Base-by-base conservation (phyloP, 805 yeast genomes). In the Teunomyces barrocoloradensis region DNA sequence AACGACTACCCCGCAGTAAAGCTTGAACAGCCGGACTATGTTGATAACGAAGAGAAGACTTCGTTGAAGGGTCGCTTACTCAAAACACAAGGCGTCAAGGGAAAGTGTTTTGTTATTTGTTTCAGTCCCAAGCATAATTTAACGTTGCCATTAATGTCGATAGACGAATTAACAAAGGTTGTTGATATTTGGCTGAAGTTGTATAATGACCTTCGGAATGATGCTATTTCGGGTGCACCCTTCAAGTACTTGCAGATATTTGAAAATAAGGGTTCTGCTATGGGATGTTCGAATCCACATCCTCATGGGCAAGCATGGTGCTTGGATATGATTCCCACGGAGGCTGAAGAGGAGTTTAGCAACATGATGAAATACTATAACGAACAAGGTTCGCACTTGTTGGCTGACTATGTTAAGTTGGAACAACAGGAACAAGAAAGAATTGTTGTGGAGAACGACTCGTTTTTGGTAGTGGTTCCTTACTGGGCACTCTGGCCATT, bases 281-380 rank as follows among this genome's bases (percentile, higher is more conserved):
- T 85, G 91, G 91, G 91, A 34, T 85, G 91, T 59, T 84, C 89
- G 3, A 85, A 85, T 59, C 85, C 89, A 2, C 92, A 85, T 64
- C 90, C 91, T 6, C 92, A 85, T 59, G 89, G 91, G 23, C 92
- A 85, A 66, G 88, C 86, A 11, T 85, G 92, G 92, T 80, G 85
- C 64, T 70, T 84, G 46, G 83, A 78, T 52, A 63, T 73, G 5
- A 68, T 84, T 11, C 91, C 92, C 5, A 79, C 79, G 32, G 90
- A 85, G 65, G 87, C 86, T 7, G 73, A 71, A 17, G 71, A 74
- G 45, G 90, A 85, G 62, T 68, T 82, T 42, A 63, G 57, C 3
- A 73, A 80, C 42, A 71, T 85, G 73, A 61, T 59, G 1, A 68
- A 73, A 37, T 85, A 85, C 59, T 53, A 58, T 18, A 54, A 60